Evolutionary conservation across 1,284 basidiomycete genomes (phyloP).

Genomic region (Moesziomyces globuligerus): DNA sequence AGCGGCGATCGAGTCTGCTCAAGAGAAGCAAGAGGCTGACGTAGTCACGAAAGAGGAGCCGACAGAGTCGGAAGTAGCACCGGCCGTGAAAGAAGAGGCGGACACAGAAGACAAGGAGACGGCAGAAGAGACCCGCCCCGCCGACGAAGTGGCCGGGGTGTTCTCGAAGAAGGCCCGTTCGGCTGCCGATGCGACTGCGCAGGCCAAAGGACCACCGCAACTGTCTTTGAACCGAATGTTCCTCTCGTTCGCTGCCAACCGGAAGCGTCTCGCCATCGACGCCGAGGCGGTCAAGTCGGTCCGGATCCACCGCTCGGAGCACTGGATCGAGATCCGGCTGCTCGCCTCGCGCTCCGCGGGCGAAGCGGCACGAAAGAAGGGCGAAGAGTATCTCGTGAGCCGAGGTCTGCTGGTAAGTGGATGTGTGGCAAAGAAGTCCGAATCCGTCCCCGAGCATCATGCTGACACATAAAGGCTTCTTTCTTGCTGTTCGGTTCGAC

Average conservation of each 20-base stretch:
- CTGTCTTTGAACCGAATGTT: constrained; percentile 74
- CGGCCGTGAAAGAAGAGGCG: not conserved
- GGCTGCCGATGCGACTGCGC: not conserved
- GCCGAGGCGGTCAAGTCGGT: constrained; percentile 84
- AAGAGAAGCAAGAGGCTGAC: no score
- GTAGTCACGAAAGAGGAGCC: no score
- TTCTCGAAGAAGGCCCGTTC: constrained; percentile 1
- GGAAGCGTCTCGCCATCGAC: constrained; percentile 85
- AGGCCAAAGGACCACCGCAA: constrained; percentile 63
- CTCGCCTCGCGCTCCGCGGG: constrained; percentile 8
- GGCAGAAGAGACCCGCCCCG: not conserved
- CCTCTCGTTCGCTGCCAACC: constrained; percentile 89
- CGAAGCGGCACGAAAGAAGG: constrained; percentile 63
- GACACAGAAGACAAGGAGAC: not conserved
- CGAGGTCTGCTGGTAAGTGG: constrained; percentile 80
- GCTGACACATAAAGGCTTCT: no score
- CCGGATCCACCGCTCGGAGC: constrained; percentile 81
- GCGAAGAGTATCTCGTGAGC: constrained; percentile 70
- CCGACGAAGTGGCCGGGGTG: not conserved
- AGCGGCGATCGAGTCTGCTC: no score
- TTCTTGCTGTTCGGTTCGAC: not conserved
- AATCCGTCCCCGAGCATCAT: no score
- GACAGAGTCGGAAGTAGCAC: no score
- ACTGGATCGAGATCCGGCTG: constrained; percentile 83
- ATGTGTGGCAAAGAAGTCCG: no score